Evolutionary conservation across 2,329 filamentous ascomycete species (phyloP).

Genomic region (Alternaria sp.): DNA sequence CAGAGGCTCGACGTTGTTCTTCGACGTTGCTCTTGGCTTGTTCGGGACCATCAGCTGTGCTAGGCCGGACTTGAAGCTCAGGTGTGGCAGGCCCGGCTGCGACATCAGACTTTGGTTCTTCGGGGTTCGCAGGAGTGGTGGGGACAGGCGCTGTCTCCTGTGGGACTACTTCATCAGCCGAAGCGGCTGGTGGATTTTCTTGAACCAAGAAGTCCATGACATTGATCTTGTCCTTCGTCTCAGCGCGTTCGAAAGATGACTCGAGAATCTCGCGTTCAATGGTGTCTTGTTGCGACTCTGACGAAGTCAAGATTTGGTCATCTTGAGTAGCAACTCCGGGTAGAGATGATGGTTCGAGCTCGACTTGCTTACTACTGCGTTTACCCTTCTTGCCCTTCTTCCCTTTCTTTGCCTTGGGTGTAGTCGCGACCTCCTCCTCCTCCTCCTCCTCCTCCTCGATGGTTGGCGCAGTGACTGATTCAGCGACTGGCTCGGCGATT

Average conservation of each 20-base stretch:
- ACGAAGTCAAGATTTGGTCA: conserved; percentile 9
- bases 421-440: conserved; percentile 5
- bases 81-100: conserved; percentile 4
- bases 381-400: conserved; percentile 47
- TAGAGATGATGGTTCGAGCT: conserved; percentile 21
- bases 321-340: conserved; percentile 13
- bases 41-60: conserved; percentile 12
- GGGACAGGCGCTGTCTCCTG: background rate
- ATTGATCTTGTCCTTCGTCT: conserved; percentile 18
- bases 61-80: conserved; percentile 8
- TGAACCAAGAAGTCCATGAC: conserved; percentile 27
- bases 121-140: background rate
- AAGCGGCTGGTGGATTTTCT: conserved; percentile 11
- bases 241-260: conserved; percentile 31
- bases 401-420: conserved; percentile 41
- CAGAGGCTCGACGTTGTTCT: conserved; percentile 13
- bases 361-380: conserved; percentile 33
- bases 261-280: conserved; percentile 36
- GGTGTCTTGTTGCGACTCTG: conserved; percentile 17
- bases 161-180: background rate
- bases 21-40: conserved; percentile 9
- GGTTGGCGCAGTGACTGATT: background rate
- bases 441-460: background rate
- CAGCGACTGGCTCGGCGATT: background rate
- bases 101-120: conserved; percentile 6